These are phyloP conservation scores for Fusarium guadeloupense DNA, from an alignment of 2,329 filamentous ascomycete genomes.

Conservation along the genomic window DNA sequence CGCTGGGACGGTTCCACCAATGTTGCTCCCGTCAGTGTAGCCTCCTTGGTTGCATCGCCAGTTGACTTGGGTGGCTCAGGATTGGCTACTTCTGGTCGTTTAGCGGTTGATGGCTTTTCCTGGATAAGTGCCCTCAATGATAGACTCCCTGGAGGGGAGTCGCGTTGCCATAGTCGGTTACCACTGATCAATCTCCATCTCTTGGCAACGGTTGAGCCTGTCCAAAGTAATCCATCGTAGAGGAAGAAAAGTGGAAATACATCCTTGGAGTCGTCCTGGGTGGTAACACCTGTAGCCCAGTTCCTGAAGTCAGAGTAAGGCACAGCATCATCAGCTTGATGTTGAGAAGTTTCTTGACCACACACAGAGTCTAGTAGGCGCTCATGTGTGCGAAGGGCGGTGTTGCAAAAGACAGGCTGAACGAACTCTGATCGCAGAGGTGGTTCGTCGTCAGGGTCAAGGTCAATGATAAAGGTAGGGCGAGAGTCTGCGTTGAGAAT, in stretches of 20 bases:
- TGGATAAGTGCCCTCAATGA: slow-evolving; percentile 2
- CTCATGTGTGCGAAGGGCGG: slow-evolving; percentile 48
- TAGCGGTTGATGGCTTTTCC: background rate
- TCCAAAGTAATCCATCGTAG: slow-evolving; percentile 50
- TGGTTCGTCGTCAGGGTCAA: slow-evolving; percentile 47
- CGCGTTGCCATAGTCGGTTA: slow-evolving; percentile 47
- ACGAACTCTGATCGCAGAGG: slow-evolving; percentile 37
- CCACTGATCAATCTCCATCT: slow-evolving; percentile 55
- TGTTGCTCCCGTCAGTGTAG: background rate
- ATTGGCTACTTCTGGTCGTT: background rate
- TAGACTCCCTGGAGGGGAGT: background rate
- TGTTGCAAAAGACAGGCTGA: slow-evolving; percentile 50
- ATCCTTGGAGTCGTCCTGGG: slow-evolving; percentile 55
- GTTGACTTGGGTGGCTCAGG: background rate
- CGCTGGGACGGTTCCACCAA: background rate
- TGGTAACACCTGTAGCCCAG: slow-evolving; percentile 54
- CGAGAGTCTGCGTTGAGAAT: slow-evolving; percentile 50
- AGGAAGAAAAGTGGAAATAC: slow-evolving; percentile 55
- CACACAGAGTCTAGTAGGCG: slow-evolving; percentile 45
- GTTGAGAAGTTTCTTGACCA: slow-evolving; percentile 9
- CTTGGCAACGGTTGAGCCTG: slow-evolving; percentile 50
- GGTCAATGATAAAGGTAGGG: slow-evolving; percentile 51
- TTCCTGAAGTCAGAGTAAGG: slow-evolving; percentile 49
- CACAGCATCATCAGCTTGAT: background rate
- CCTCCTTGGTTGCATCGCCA: background rate